These are phyloP conservation scores for Diphasiastrum complanatum DNA, from an alignment of 83 land plant species.

Conservation along the genomic window DNA sequence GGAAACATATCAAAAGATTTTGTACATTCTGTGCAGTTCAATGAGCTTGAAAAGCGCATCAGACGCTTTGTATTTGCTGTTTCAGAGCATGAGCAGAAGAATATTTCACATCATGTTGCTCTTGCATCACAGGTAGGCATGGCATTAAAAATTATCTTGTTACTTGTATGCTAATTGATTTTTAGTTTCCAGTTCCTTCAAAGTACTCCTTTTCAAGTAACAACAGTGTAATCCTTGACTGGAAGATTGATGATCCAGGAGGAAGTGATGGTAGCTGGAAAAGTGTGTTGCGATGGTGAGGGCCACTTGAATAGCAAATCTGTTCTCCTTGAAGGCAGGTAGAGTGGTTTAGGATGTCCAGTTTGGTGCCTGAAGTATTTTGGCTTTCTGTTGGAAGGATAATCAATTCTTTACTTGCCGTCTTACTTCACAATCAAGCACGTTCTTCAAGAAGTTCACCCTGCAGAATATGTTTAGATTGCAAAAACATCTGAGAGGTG, in stretches of 20 bases:
- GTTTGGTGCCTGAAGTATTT: not conserved
- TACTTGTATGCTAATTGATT: conserved; percentile 8
- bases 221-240: too few species aligned
- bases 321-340: conserved; percentile 85
- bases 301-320: conserved; percentile 91
- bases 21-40: too few species aligned
- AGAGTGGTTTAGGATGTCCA: not conserved
- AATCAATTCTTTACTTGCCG: not conserved
- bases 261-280: conserved; percentile 66
- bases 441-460: not conserved
- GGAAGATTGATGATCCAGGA: conserved; percentile 53
- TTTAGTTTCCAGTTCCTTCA: conserved; percentile 3
- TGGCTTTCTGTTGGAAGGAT: not conserved
- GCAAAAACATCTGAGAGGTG: not conserved
- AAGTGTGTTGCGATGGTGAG: conserved; percentile 82
- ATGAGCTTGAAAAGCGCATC: conserved; percentile 64
- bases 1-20: too few species aligned
- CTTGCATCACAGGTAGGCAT: conserved; percentile 74
- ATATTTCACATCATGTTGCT: conserved; percentile 54
- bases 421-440: not conserved
- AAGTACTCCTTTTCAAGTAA: conserved; percentile 1
- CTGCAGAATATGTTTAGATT: not conserved
- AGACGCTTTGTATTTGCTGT: conserved; percentile 35
- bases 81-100: conserved; percentile 39
- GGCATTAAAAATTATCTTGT: not conserved